Evolutionary conservation across 371 early-diverging fungal species (phyloP), one percentile per base, ranked within the genome.

Genomic region (Saksenaea vasiformis): DNA sequence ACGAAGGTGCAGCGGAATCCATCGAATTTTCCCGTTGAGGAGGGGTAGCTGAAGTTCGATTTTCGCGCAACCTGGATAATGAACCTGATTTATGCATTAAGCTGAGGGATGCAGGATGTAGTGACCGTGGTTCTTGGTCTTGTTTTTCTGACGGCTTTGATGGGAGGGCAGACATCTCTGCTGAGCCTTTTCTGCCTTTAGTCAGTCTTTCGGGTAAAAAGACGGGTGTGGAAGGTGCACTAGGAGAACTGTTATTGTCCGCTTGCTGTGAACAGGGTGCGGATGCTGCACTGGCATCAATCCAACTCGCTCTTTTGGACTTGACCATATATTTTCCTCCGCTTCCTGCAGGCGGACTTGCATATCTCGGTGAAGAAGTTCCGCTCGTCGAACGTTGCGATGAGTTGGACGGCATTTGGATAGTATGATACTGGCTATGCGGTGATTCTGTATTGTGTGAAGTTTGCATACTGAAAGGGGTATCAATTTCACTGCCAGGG

Each of bases 321-420:
- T 72, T 72, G 19, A 72, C 69, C 73, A 72, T 72, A 36, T 72
- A 72, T 38, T 69, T 72, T 14, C 69, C 73, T 36, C 73, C 73
- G 58, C 66, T 66, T 14, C 73, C 73, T 5, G 67, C 73, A 19
- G 69, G 73, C 2, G 73, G 73, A 56, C 73, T 72, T 0, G 73
- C 66, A 56, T 72, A 72, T 61, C 66, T 66, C 28, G 73, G 69
- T 22, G 73, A 72, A 17, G 47, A 38, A 8, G 51, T 54, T 31
- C 31, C 34, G 22, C 51, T 47, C 22, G 51, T 47, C 22, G 51
- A 47, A 35, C 35, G 51, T 22, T 47, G 51, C 9, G 51, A 24
- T 22, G 51, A 47, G 22, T 47, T 47, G 22, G 8, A 47, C 22
- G 51, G 51, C 51, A 47, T 47, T 22, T 47, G 51, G 22, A 47